Evolutionary conservation across 2,329 filamentous ascomycete species (phyloP).

Genomic region (Verticillium albo-atrum): DNA sequence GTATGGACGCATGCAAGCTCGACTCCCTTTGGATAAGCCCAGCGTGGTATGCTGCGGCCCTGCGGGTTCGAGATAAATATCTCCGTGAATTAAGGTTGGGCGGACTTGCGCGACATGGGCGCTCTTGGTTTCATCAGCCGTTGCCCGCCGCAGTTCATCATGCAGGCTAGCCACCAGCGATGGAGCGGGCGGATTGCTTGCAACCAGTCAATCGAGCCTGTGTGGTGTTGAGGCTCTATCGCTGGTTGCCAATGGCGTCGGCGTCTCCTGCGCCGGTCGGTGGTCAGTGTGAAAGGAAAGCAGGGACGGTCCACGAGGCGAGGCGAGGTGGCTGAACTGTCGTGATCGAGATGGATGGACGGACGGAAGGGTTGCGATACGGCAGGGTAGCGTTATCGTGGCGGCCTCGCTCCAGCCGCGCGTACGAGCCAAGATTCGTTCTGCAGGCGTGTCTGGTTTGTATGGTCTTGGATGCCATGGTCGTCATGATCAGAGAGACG

Average conservation of each 20-base stretch:
- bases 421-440: background rate
- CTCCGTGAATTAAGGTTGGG: background rate
- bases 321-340: background rate
- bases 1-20: background rate
- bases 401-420: background rate
- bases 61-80: background rate
- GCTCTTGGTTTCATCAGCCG: background rate
- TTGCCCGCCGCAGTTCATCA: background rate
- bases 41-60: background rate
- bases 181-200: background rate
- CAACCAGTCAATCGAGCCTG: background rate
- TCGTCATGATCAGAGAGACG: background rate
- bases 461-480: background rate
- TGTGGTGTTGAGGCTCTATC: background rate
- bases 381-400: background rate
- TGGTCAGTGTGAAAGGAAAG: background rate
- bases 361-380: background rate
- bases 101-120: background rate
- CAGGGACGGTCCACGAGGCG: background rate
- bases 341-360: background rate
- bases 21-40: background rate
- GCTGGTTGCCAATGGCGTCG: background rate
- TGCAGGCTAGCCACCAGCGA: background rate
- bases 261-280: background rate
- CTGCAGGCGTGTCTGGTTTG: background rate